Evolutionary conservation across 75 land plant species (phyloP).

Genomic region (Selaginella tamariscina): DNA sequence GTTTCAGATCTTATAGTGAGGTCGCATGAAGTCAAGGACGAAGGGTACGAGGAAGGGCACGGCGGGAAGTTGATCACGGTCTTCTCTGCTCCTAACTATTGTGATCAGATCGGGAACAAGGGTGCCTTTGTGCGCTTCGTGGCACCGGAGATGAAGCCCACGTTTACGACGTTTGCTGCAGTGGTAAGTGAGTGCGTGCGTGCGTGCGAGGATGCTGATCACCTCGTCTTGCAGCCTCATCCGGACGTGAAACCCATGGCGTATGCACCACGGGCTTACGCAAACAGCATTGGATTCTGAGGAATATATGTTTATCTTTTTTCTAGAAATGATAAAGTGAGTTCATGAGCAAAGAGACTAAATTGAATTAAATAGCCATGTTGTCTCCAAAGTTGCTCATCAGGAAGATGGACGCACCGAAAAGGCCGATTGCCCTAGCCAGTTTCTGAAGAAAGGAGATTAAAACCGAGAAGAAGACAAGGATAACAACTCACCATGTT

Average conservation of each 20-base stretch:
- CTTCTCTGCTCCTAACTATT: constrained; percentile 96
- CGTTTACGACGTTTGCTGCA: constrained; percentile 63
- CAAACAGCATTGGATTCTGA: not conserved
- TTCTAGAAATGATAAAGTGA: not conserved
- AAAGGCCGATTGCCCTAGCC: not conserved
- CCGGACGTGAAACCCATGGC: constrained; percentile 96
- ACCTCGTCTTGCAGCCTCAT: constrained; percentile 86
- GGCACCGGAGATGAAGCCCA: constrained; percentile 81
- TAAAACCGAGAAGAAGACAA: not conserved
- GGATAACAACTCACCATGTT: not conserved
- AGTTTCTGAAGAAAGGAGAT: not conserved
- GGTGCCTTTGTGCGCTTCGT: constrained; percentile 81
- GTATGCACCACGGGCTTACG: constrained; percentile 35
- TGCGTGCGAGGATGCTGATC: too few species aligned
- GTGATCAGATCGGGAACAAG: constrained; percentile 99
- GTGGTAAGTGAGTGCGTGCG: constrained; percentile 83
- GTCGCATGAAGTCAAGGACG: constrained; percentile 97
- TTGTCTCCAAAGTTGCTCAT: not conserved
- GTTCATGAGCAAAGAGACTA: not conserved
- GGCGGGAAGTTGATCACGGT: constrained; percentile 98
- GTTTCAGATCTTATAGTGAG: constrained; percentile 77
- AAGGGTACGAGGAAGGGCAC: constrained; percentile 91
- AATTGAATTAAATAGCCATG: not conserved
- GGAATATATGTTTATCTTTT: too few species aligned
- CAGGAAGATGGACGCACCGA: not conserved